Base-by-base conservation (phyloP, 345 rosid species). In the Citrus hindsii region DNA sequence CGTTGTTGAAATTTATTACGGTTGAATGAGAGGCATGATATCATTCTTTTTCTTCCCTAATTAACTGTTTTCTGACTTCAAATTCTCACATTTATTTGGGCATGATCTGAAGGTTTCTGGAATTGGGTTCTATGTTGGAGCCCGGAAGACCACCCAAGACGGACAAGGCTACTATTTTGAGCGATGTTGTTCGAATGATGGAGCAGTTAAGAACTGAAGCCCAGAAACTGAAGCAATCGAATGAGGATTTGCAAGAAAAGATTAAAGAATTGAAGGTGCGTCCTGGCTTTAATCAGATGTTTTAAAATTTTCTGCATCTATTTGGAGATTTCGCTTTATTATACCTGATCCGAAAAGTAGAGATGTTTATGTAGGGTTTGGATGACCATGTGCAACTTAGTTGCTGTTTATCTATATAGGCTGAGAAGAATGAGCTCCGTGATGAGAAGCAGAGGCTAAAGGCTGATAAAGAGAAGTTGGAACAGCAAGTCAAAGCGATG, bases 401-500 rank as follows among this genome's bases (percentile, higher is more conserved):
- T 82, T 48, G 30, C 66, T 62, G 42, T 33, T 12, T 72, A 51
- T 59, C 16, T 18, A 35, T 76, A 53, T n/a, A 89, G 89, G 88
- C 82, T 40, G 92, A 86, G 82, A 89, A 87, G 87, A 86, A 81
- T 60, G 90, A 89, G 38, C 92, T 87, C 37, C 76, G 89, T 4
- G 88, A 85, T 67, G 92, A 89, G 83, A 87, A 89, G 83, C 86
- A 83, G 79, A 83, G 77, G 75, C 74, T 86, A 33, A 71, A 86
- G 65, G 74, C 69, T 40, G 79, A 80, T n/a, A 63, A 69, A 59
- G 82, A 79, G 60, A 79, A 67, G 78, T 32, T 80, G 67, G 76
- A 76, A 69, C 66, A 76, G 66, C 79, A 81, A 58, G n/a, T 65
- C 25, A 63, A 66, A 81, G 73, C 62, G n/a, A 51, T 76, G 66